These are phyloP conservation scores for Tremella mesenterica DNA, from an alignment of 768 basidiomycete species.

Conservation along the genomic window DNA sequence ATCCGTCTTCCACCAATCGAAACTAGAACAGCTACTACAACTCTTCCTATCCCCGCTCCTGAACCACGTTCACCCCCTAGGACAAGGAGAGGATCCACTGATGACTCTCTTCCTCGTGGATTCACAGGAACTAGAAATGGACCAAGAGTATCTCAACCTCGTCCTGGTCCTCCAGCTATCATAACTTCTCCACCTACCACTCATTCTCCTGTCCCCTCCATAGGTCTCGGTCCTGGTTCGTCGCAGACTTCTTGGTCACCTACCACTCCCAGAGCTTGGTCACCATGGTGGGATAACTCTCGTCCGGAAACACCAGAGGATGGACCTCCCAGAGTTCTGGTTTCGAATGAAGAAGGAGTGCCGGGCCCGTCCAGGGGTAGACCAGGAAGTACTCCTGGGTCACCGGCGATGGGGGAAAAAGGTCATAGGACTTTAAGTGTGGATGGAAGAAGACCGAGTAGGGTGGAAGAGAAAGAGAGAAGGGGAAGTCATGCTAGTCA, in stretches of 20 bases:
- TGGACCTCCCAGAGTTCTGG: slow-evolving; percentile 3
- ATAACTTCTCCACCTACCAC: too few species aligned
- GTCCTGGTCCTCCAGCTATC: too few species aligned
- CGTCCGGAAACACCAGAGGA: slow-evolving; percentile 2
- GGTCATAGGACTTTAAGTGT: slow-evolving; percentile 3
- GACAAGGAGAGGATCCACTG: too few species aligned
- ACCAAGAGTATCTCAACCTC: too few species aligned
- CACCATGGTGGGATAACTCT: background rate
- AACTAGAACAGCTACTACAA: slow-evolving; percentile 36
- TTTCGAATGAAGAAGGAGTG: slow-evolving; percentile 4
- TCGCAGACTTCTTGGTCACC: background rate
- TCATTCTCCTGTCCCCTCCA: too few species aligned
- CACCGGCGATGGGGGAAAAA: slow-evolving; percentile 4
- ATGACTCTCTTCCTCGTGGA: too few species aligned
- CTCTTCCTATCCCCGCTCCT: slow-evolving; percentile 5
- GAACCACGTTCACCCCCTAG: too few species aligned
- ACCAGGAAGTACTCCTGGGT: slow-evolving; percentile 11
- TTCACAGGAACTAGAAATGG: too few species aligned
- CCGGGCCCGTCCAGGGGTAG: background rate
- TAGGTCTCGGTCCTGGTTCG: too few species aligned
- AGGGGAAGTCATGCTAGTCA: slow-evolving; percentile 23
- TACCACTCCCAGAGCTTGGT: slow-evolving; percentile 2
- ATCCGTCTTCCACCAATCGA: slow-evolving; percentile 40
- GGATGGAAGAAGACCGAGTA: background rate
- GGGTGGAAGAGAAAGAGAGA: slow-evolving; percentile 22